These are phyloP conservation scores for Psophocarpus tetragonolobus DNA, from an alignment of 306 rosid genomes.

Conservation along the genomic window DNA sequence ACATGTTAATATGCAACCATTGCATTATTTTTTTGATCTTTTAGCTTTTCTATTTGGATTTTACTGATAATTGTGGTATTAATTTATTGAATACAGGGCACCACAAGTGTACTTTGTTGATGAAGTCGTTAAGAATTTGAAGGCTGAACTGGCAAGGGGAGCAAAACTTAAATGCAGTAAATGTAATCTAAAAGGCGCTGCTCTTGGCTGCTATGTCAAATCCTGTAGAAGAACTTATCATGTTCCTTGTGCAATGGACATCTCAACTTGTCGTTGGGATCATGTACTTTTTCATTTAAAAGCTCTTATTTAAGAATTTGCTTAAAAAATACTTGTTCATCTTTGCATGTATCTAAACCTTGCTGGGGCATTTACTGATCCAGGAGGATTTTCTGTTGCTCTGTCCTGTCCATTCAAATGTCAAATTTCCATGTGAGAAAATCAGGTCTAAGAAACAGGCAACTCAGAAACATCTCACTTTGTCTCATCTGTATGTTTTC, in stretches of 20 bases:
- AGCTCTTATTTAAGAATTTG: not conserved
- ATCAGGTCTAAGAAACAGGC: constrained; percentile 42
- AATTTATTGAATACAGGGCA: constrained; percentile 69
- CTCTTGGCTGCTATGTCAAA: constrained; percentile 82
- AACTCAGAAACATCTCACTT: constrained; percentile 27
- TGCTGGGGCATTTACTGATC: constrained; percentile 19
- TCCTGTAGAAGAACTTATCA: constrained; percentile 90
- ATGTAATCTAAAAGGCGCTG: constrained; percentile 89
- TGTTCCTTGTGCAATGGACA: constrained; percentile 78
- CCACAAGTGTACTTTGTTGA: constrained; percentile 76
- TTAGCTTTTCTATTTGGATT: not conserved
- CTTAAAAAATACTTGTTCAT: not conserved
- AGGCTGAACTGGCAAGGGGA: constrained; percentile 84
- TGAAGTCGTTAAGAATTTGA: constrained; percentile 67
- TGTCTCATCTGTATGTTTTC: constrained; percentile 40
- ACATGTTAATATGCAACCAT: not conserved
- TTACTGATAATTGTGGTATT: not conserved
- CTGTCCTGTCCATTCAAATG: constrained; percentile 71
- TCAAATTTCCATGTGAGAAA: constrained; percentile 72
- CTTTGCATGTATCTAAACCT: constrained; percentile 22
- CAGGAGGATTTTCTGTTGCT: constrained; percentile 81
- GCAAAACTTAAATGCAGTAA: constrained; percentile 78
- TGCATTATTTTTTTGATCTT: not conserved
- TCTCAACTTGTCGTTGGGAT: constrained; percentile 79
- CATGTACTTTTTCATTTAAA: constrained; percentile 39